phyloP scores from a whole-genome alignment of 129 eudicot species.

The Mikania micrantha region DNA sequence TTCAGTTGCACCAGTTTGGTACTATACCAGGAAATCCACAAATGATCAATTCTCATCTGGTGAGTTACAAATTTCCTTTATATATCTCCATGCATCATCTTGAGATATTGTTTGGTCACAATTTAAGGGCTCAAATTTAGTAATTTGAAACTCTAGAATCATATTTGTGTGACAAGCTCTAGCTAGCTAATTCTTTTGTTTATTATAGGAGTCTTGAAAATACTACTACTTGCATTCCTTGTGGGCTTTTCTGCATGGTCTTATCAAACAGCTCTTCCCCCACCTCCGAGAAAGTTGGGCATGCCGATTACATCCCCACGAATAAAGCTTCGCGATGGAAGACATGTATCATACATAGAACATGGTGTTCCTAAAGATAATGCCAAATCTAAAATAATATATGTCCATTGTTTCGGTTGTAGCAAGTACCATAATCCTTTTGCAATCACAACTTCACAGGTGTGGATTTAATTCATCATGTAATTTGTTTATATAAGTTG shows the following conservation, averaged over 20 bases:
- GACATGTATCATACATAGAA: conserved; percentile 64
- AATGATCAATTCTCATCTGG: no score
- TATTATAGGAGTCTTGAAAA: conserved; percentile 45
- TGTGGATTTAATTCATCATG: not conserved
- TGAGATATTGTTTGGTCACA: no score
- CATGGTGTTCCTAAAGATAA: conserved; percentile 56
- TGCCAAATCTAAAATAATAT: conserved; percentile 58
- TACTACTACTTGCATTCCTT: conserved; percentile 31
- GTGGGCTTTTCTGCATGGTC: conserved; percentile 52
- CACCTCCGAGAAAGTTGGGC: conserved; percentile 65
- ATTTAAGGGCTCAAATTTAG: no score
- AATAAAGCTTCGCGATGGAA: conserved; percentile 67
- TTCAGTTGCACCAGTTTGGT: no score
- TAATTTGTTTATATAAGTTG: no score
- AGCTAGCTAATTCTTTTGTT: not conserved
- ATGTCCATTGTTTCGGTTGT: conserved; percentile 51
- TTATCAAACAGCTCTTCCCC: conserved; percentile 54
- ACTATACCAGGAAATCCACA: no score
- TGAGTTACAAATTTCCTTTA: not conserved
- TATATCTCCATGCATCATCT: no score
- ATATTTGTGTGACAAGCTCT: not conserved
- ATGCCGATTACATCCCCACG: conserved; percentile 71
- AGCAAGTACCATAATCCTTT: conserved; percentile 49
- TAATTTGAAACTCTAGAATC: not conserved
- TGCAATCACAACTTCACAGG: conserved; percentile 41